Percentiles rank a stretch among this genome's conserved stretches.
Evolutionary conservation across 768 basidiomycete species (phyloP).

Genomic region (Galerina marginata): DNA sequence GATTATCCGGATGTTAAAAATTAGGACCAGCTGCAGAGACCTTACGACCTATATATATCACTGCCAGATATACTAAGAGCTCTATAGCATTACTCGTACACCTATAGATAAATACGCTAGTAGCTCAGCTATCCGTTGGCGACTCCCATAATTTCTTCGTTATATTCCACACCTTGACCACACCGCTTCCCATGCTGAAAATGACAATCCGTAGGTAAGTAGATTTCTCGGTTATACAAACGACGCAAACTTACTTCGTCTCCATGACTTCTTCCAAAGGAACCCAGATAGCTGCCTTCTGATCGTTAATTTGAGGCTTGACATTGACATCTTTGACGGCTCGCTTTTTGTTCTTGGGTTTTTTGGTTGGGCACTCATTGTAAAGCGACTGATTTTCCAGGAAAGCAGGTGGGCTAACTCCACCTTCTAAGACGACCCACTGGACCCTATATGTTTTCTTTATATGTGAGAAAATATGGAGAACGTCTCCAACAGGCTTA

Average conservation of each 20-base stretch:
- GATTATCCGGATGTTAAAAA: too few species aligned
- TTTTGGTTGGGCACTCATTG: constrained; percentile 21
- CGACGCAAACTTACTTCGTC: constrained; percentile 59
- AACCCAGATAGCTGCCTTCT: constrained; percentile 52
- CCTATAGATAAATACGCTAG: background rate
- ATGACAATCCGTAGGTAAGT: constrained; percentile 14
- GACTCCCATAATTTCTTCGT: constrained; percentile 55
- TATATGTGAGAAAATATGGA: constrained; percentile 91
- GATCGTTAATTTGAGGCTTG: constrained; percentile 10
- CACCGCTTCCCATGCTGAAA: constrained; percentile 73
- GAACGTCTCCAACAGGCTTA: constrained; percentile 62
- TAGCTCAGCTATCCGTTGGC: background rate
- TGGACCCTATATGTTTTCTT: constrained; percentile 82
- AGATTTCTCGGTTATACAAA: constrained; percentile 15
- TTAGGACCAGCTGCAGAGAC: too few species aligned
- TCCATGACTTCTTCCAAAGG: constrained; percentile 56
- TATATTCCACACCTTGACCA: constrained; percentile 74
- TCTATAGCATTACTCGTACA: background rate
- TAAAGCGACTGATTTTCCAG: constrained; percentile 7
- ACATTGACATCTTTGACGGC: constrained; percentile 10
- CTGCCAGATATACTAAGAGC: too few species aligned
- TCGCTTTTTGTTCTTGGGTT: constrained; percentile 17
- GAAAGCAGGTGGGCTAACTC: constrained; percentile 46
- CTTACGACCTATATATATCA: too few species aligned
- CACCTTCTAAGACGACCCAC: constrained; percentile 72